Evolutionary conservation across 257 asterid genomes (phyloP).

Genomic region (Solanum sejunctum): DNA sequence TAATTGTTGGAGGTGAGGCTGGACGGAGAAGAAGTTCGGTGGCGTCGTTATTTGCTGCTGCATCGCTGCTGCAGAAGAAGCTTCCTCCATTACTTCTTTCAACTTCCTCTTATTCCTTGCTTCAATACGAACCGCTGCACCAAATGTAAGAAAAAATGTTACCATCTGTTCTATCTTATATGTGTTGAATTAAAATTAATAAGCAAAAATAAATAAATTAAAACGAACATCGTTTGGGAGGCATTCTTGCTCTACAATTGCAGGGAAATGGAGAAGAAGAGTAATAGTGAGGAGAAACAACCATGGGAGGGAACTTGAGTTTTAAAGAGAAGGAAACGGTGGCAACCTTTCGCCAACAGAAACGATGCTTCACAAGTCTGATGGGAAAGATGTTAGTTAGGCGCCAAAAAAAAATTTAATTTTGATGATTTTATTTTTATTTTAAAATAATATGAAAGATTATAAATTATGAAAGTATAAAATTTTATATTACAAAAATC

Average conservation of each 20-base stretch:
- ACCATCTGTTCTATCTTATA: neutral
- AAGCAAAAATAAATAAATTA: neutral
- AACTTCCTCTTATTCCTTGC: slow-evolving; percentile 23
- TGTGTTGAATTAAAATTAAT: neutral
- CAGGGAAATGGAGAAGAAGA: neutral
- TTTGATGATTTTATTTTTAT: neutral
- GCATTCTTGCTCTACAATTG: neutral
- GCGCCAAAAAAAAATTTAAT: neutral
- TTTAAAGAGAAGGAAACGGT: slow-evolving; percentile 28
- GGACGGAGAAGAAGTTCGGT: neutral
- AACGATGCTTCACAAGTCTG: neutral
- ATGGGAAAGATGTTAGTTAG: neutral
- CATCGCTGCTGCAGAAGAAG: neutral
- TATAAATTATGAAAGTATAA: no score
- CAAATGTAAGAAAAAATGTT: neutral
- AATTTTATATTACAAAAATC: neutral
- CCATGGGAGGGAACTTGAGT: neutral
- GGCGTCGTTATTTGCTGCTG: neutral
- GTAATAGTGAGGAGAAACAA: neutral
- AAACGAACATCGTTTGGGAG: neutral
- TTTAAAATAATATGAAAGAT: neutral
- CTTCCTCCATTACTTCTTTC: slow-evolving; percentile 9
- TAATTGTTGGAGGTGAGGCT: neutral
- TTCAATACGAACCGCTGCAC: neutral
- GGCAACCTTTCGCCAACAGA: slow-evolving; percentile 6